These are phyloP conservation scores for Jacaranda copaia DNA, from an alignment of 257 asterid species.

Conservation along the genomic window DNA sequence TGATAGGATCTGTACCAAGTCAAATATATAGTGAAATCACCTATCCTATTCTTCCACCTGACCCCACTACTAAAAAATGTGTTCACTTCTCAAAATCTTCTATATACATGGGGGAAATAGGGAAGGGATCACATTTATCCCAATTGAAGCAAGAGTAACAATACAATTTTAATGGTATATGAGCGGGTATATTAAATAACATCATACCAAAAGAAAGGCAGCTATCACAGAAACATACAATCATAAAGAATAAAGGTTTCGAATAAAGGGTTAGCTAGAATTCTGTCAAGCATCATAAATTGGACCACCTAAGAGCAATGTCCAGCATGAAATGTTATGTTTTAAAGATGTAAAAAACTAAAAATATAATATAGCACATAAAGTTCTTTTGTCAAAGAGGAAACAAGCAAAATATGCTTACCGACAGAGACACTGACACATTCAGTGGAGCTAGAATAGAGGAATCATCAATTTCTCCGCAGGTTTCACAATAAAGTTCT, in stretches of 20 bases:
- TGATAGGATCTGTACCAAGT: no score
- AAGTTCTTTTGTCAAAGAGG: conserved; percentile 6
- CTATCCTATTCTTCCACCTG: no score
- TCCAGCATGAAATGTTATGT: conserved; percentile 15
- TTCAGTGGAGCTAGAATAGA: conserved; percentile 72
- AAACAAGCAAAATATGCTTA: conserved; percentile 46
- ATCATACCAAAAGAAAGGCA: background rate
- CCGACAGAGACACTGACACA: conserved; percentile 74
- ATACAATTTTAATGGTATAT: no score
- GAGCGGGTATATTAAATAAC: no score
- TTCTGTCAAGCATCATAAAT: conserved; percentile 19
- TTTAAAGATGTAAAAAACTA: conserved; percentile 4
- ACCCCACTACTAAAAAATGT: no score
- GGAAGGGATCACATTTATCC: no score
- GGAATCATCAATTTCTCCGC: conserved; percentile 48
- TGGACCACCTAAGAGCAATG: conserved; percentile 10
- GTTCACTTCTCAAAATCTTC: no score
- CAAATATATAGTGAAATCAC: no score
- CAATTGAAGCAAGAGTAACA: no score
- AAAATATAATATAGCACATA: conserved; percentile 9
- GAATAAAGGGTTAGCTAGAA: conserved; percentile 1
- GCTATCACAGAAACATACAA: conserved; percentile 17
- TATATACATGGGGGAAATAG: no score
- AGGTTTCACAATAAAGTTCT: conserved; percentile 72
- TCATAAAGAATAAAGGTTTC: conserved; percentile 5